Conservation (phyloP, 176 grass and related monocot genomes). For the Carex kokanica region DNA sequence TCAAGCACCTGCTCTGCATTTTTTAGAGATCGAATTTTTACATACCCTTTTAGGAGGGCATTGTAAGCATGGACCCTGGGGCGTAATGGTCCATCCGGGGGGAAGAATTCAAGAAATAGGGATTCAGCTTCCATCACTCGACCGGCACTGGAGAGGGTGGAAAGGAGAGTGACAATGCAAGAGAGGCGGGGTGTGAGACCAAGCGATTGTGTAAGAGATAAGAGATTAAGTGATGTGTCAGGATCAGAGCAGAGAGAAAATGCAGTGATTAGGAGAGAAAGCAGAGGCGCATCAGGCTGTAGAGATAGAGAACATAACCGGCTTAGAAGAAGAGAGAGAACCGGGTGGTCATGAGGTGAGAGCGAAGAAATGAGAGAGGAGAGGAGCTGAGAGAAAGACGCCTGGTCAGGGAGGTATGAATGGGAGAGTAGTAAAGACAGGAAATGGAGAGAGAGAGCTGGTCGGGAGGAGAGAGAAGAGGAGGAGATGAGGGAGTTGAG, state of each 20-base stretch:
- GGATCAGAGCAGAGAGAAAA: conserved; percentile 66
- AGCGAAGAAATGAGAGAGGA: conserved; percentile 77
- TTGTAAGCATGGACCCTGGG: conserved; percentile 77
- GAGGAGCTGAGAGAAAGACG: conserved; percentile 74
- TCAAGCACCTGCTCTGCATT: conserved; percentile 72
- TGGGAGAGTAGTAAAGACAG: conserved; percentile 61
- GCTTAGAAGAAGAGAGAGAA: conserved; percentile 52
- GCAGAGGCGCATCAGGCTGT: conserved; percentile 72
- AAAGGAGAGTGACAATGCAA: conserved; percentile 67
- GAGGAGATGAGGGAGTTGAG: conserved; percentile 83
- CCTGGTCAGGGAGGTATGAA: conserved; percentile 74
- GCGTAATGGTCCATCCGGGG: conserved; percentile 50
- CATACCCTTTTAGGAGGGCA: conserved; percentile 87
- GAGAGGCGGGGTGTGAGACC: conserved; percentile 83
- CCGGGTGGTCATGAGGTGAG: conserved; percentile 62
- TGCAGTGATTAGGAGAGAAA: conserved; percentile 83
- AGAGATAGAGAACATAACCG: conserved; percentile 56
- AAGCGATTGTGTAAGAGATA: conserved; percentile 79
- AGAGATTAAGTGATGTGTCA: conserved; percentile 58
- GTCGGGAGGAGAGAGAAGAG: conserved; percentile 63
- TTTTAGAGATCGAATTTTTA: conserved; percentile 70
- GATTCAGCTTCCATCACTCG: conserved; percentile 84
- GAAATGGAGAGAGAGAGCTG: conserved; percentile 60
- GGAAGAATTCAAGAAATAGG: conserved; percentile 88
- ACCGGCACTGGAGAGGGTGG: conserved; percentile 49